Percentiles rank a stretch among this genome's conserved stretches.
phyloP scores from a whole-genome alignment of 805 yeast genomes.

The Pichia exigua region DNA sequence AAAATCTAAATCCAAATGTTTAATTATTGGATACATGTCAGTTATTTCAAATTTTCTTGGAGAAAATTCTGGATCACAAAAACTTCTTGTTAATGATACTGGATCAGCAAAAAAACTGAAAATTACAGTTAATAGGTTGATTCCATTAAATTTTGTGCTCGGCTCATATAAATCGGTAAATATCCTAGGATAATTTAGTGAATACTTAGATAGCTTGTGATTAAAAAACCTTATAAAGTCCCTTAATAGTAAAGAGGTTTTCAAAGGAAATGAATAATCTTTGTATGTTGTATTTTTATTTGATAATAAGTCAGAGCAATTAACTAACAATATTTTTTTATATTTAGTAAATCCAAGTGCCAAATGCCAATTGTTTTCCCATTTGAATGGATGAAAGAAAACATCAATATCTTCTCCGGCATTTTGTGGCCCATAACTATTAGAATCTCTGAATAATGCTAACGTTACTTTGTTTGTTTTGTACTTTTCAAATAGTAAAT shows the following conservation, averaged over 20 bases:
- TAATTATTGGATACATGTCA: constrained; percentile 22
- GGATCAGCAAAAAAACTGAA: constrained; percentile 24
- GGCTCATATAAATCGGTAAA: constrained; percentile 21
- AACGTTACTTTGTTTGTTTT: constrained; percentile 6
- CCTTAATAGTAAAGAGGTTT: constrained; percentile 21
- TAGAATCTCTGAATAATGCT: constrained; percentile 19
- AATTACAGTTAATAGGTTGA: constrained; percentile 23
- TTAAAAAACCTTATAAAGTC: constrained; percentile 23
- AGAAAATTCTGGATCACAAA: constrained; percentile 17
- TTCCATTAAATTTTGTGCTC: constrained; percentile 19
- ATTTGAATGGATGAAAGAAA: constrained; percentile 26
- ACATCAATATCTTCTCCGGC: constrained; percentile 12
- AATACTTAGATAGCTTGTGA: constrained; percentile 21
- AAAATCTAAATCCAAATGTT: constrained; percentile 15
- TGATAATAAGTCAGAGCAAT: constrained; percentile 18
- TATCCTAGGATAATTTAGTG: constrained; percentile 21
- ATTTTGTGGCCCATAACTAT: constrained; percentile 24
- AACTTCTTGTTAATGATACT: constrained; percentile 11
- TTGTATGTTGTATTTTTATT: neutral
- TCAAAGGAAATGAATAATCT: constrained; percentile 16
- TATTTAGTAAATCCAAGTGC: constrained; percentile 23
- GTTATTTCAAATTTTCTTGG: constrained; percentile 23
- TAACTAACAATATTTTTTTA: constrained; percentile 21
- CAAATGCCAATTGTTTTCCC: constrained; percentile 28
- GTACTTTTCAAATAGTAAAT: constrained; percentile 23